Conservation (phyloP, 1,139 yeast genomes). For the Blastobotrys capitulatus region DNA sequence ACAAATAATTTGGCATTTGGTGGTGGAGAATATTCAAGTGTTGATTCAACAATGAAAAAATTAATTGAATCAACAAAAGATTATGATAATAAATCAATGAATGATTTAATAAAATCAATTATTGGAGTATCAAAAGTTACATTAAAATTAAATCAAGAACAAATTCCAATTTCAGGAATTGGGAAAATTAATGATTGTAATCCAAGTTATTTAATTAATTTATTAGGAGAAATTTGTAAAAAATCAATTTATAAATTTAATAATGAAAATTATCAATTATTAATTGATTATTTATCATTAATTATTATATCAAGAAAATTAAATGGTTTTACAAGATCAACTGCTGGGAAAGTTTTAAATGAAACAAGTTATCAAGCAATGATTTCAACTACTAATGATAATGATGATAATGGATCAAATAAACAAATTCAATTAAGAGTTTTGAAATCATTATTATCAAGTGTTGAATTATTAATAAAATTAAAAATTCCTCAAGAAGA, state of each 20-base stretch:
- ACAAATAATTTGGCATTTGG: conserved; percentile 14
- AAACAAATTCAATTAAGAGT: conserved; percentile 13
- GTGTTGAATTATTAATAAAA: conserved; percentile 12
- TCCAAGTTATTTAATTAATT: conserved; percentile 23
- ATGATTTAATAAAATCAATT: conserved; percentile 4
- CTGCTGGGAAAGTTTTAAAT: conserved; percentile 47
- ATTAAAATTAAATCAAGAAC: neutral
- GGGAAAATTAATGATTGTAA: conserved; percentile 17
- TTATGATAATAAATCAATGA: conserved; percentile 2
- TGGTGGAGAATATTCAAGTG: conserved; percentile 44
- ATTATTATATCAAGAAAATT: conserved; percentile 39
- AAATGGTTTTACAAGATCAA: conserved; percentile 40
- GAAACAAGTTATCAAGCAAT: conserved; percentile 17
- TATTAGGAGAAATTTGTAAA: conserved; percentile 42
- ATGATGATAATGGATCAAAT: too few relatives aligned
- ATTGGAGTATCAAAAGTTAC: conserved; percentile 7
- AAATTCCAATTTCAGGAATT: conserved; percentile 14
- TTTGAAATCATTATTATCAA: conserved; percentile 14
- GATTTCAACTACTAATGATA: conserved; percentile 1
- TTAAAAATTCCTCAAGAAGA: conserved; percentile 19
- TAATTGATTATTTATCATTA: conserved; percentile 44
- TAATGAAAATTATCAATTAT: conserved; percentile 38
- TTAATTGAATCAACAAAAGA: conserved; percentile 32
- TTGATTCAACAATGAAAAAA: conserved; percentile 53
- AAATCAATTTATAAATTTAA: conserved; percentile 25